These are phyloP conservation scores for Trametes coccinea DNA, from an alignment of 768 basidiomycete species.

Conservation along the genomic window DNA sequence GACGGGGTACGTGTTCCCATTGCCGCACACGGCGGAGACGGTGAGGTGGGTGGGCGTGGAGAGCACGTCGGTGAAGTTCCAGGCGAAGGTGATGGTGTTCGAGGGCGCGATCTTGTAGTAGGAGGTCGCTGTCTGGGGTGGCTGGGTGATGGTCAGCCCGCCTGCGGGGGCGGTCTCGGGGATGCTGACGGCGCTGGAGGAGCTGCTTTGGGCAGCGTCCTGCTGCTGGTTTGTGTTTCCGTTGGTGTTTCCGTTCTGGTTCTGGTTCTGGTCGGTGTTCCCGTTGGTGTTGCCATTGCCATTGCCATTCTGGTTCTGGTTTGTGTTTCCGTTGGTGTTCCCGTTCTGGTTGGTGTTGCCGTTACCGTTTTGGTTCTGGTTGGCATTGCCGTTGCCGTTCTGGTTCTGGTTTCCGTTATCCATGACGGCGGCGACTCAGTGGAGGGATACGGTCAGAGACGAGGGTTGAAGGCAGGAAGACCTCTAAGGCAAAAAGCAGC, in stretches of 20 bases:
- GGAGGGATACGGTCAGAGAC: not conserved
- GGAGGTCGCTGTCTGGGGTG: slow-evolving; percentile 76
- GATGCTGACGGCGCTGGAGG: slow-evolving; percentile 33
- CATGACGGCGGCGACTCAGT: no score
- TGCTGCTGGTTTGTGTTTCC: not conserved
- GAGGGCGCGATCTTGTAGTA: slow-evolving; percentile 84
- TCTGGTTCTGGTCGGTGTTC: not conserved
- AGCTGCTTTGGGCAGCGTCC: not conserved
- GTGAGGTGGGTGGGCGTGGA: slow-evolving; percentile 75
- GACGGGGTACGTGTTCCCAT: slow-evolving; percentile 88
- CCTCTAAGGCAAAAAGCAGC: no score
- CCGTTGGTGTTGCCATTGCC: not conserved
- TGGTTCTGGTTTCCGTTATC: not conserved
- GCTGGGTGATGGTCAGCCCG: slow-evolving; percentile 73
- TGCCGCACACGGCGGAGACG: slow-evolving; percentile 77
- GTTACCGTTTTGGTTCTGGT: not conserved
- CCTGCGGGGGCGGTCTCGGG: slow-evolving; percentile 60
- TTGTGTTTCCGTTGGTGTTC: not conserved
- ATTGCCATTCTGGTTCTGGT: not conserved
- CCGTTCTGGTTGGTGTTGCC: not conserved
- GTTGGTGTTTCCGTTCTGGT: not conserved
- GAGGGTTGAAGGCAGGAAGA: not conserved
- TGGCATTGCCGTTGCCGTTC: not conserved
- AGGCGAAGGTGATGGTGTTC: slow-evolving; percentile 82
- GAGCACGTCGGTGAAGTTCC: slow-evolving; percentile 82